These are phyloP conservation scores for Hanseniaspora vineae DNA, from an alignment of 805 yeast genomes.

Conservation along the genomic window DNA sequence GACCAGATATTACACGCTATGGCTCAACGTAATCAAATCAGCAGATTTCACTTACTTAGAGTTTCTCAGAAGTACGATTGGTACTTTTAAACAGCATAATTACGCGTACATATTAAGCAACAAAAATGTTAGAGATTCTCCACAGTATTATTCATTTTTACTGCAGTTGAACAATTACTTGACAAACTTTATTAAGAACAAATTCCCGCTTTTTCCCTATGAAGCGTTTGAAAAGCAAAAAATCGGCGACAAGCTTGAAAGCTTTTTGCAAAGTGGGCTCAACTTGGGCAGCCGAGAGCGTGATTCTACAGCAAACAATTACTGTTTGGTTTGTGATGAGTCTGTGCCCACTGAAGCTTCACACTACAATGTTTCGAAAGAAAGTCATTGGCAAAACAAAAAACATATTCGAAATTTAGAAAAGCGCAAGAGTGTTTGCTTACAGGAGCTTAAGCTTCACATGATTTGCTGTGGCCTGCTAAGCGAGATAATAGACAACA, in stretches of 20 bases:
- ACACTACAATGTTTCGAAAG: constrained; percentile 27
- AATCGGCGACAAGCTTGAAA: background rate
- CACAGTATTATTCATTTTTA: constrained; percentile 34
- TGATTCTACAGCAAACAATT: constrained; percentile 23
- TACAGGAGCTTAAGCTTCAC: constrained; percentile 29
- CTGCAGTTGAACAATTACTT: constrained; percentile 37
- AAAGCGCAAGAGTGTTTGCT: constrained; percentile 23
- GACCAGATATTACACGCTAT: constrained; percentile 34
- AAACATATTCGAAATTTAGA: constrained; percentile 50
- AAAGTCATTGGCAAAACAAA: constrained; percentile 44
- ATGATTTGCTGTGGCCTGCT: constrained; percentile 26
- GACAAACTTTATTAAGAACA: constrained; percentile 30
- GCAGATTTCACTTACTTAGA: constrained; percentile 32
- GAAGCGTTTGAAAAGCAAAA: constrained; percentile 10
- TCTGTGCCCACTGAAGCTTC: constrained; percentile 52
- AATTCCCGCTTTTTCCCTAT: constrained; percentile 36
- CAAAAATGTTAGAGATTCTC: constrained; percentile 20
- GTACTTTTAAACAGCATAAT: constrained; percentile 24
- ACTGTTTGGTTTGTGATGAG: constrained; percentile 54
- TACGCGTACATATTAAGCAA: constrained; percentile 10
- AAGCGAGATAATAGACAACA: constrained; percentile 29
- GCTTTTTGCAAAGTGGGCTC: constrained; percentile 7
- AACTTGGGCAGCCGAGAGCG: constrained; percentile 1
- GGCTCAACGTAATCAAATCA: constrained; percentile 33
- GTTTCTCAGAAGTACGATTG: constrained; percentile 33